Base-by-base conservation (phyloP, 2,329 filamentous ascomycete species). In the Penicillium sp. region DNA sequence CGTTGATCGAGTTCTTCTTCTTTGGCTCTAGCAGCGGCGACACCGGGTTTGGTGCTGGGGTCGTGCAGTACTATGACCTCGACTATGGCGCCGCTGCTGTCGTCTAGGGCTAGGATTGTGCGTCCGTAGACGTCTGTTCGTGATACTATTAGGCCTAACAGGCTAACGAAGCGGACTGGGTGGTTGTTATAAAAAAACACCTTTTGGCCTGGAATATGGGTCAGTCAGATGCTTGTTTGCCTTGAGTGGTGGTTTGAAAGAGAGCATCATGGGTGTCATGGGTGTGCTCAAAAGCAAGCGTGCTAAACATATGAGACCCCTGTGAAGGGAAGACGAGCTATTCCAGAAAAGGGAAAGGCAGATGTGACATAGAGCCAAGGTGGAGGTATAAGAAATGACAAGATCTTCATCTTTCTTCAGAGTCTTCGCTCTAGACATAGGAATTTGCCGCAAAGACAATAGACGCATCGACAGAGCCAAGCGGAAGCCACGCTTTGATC, bases 81-180 rank as follows among this genome's bases (percentile, higher is more conserved):
- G 51, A 87, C 75, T 5, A 75, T 83, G 0, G 73, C 75, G 34
- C 84, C 84, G 66, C 82, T 85, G 61, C 83, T 80, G 60, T 88
- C 85, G 66, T 88, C 85, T 10, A 88, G 60, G 1, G 78, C 81
- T 36, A 87, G 72, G 41, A 84, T 70, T 32, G 71, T 75, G 50
- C 77, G 78, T 24, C 80, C 77, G 2, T 79, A 76, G 49, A 83
- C 75, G 50, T 85, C 83, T 36, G 81, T 76, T 50, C 82, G 71
- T 50, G 83, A 81, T 51, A 92, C 85, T 21, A 93, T 80, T 8
- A 91, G 72, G 29, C 90, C 90, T 7, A 85, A 81, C 31, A 92
- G 72, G 57, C 87, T 85, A 49, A 89, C 83, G 83, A 87, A 92
- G 79, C 85, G 84, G 62, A 93, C 84, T 0, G 89, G 89, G 61